phyloP scores from a whole-genome alignment of 1,284 basidiomycete genomes.

The Cryptococcus neoformans region DNA sequence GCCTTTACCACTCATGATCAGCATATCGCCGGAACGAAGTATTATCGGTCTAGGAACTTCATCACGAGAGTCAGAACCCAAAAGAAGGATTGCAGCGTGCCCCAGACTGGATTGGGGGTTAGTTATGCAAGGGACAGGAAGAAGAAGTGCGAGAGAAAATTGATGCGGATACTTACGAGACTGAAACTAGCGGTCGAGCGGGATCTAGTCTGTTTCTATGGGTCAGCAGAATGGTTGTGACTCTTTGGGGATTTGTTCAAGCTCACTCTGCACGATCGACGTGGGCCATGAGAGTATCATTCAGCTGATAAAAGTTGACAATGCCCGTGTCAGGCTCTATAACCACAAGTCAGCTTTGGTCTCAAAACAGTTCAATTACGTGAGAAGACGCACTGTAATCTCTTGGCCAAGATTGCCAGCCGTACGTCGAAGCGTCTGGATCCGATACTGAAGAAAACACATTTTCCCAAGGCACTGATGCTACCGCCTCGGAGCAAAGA shows the following conservation, averaged over 20 bases:
- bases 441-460: constrained; percentile 54
- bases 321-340: constrained; percentile 87
- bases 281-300: constrained; percentile 89
- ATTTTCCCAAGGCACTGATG: constrained; percentile 62
- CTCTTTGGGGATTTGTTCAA: constrained; percentile 1
- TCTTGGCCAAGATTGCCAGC: constrained; percentile 67
- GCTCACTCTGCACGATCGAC: constrained; percentile 78
- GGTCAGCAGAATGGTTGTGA: not conserved
- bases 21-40: constrained; percentile 77
- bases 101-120: constrained; percentile 61
- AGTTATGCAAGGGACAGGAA: not conserved
- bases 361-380: too few species aligned
- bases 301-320: constrained; percentile 80
- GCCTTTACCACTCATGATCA: constrained; percentile 86
- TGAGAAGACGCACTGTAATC: constrained; percentile 61
- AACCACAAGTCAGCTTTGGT: not conserved
- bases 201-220: constrained; percentile 57
- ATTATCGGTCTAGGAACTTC: constrained; percentile 72
- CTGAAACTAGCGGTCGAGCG: constrained; percentile 72
- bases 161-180: constrained; percentile 62
- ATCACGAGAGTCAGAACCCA: constrained; percentile 76
- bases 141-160: not conserved
- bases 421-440: constrained; percentile 48
- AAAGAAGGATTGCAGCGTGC: constrained; percentile 78
- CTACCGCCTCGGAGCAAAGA: constrained; percentile 64